phyloP scores from a whole-genome alignment of 345 rosid genomes.

The Salix brachista region DNA sequence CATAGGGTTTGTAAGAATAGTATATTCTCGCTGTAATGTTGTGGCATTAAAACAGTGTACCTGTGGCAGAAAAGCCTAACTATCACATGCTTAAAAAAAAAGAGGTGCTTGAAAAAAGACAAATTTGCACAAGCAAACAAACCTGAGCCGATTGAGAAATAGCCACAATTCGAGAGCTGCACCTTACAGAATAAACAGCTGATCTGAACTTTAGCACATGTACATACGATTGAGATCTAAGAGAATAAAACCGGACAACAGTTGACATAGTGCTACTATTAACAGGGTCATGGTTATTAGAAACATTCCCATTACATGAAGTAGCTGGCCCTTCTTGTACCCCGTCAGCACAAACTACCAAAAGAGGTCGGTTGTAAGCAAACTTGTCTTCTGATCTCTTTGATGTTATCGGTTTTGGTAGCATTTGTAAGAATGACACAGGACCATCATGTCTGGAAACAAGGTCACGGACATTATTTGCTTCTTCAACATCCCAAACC shows the following conservation, averaged over 20 bases:
- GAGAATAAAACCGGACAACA: slow-evolving; percentile 64
- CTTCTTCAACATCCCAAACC: slow-evolving; percentile 96
- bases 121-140: slow-evolving; percentile 3
- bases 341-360: slow-evolving; percentile 65
- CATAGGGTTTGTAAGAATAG: slow-evolving; percentile 65
- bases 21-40: slow-evolving; percentile 58
- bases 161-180: slow-evolving; percentile 90
- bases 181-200: slow-evolving; percentile 66
- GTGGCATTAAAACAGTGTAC: slow-evolving; percentile 72
- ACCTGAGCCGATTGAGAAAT: slow-evolving; percentile 81
- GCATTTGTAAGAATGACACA: slow-evolving; percentile 79
- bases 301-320: slow-evolving; percentile 32
- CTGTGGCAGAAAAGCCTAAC: slow-evolving; percentile 42
- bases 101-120: neutral
- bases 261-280: slow-evolving; percentile 45
- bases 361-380: slow-evolving; percentile 60
- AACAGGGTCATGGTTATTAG: slow-evolving; percentile 39
- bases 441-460: slow-evolving; percentile 78
- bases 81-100: slow-evolving; percentile 1
- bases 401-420: slow-evolving; percentile 49
- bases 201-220: slow-evolving; percentile 74
- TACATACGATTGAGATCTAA: slow-evolving; percentile 72
- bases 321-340: slow-evolving; percentile 40
- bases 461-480: slow-evolving; percentile 65
- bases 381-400: slow-evolving; percentile 45